A percentile compares a stretch with the other conserved stretches of the same genome.
phyloP scores from a whole-genome alignment of 2,329 filamentous ascomycete genomes.

The Zopfia rhizophila region DNA sequence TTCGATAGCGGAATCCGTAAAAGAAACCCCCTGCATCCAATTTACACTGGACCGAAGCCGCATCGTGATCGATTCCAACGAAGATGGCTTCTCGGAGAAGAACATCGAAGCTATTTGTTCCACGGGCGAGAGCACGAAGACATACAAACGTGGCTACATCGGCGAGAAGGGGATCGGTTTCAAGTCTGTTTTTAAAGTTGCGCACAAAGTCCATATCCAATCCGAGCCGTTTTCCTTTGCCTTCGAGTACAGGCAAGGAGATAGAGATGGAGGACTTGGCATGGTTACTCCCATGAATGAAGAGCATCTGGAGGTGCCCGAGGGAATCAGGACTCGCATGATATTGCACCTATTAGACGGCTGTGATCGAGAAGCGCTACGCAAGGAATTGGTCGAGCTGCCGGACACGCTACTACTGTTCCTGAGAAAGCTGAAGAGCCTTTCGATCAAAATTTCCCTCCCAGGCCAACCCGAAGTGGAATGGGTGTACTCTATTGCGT shows the following conservation, averaged over 20 bases:
- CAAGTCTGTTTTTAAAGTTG: slow-evolving; percentile 49
- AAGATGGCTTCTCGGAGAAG: slow-evolving; percentile 53
- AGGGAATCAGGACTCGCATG: slow-evolving; percentile 29
- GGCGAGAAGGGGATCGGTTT: slow-evolving; percentile 50
- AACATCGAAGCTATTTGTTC: slow-evolving; percentile 11
- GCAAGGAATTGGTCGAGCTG: no score
- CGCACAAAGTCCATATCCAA: slow-evolving; percentile 44
- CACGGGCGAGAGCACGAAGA: not conserved
- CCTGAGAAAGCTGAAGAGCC: no score
- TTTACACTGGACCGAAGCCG: slow-evolving; percentile 31
- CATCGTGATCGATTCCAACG: slow-evolving; percentile 57
- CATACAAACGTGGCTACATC: slow-evolving; percentile 33
- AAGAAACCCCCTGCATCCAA: slow-evolving; percentile 27
- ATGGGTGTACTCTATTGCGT: no score
- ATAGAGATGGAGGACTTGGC: slow-evolving; percentile 59
- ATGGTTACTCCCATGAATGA: slow-evolving; percentile 53
- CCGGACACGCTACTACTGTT: no score
- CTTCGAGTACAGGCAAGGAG: slow-evolving; percentile 47
- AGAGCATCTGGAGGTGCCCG: not conserved
- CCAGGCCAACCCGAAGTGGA: no score
- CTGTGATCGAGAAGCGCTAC: no score
- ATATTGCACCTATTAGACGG: no score
- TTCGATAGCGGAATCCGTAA: not conserved
- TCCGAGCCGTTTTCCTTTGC: slow-evolving; percentile 50
- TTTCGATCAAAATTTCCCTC: no score